Conservation (phyloP, 768 basidiomycete species). For the Agaricus bisporus region DNA sequence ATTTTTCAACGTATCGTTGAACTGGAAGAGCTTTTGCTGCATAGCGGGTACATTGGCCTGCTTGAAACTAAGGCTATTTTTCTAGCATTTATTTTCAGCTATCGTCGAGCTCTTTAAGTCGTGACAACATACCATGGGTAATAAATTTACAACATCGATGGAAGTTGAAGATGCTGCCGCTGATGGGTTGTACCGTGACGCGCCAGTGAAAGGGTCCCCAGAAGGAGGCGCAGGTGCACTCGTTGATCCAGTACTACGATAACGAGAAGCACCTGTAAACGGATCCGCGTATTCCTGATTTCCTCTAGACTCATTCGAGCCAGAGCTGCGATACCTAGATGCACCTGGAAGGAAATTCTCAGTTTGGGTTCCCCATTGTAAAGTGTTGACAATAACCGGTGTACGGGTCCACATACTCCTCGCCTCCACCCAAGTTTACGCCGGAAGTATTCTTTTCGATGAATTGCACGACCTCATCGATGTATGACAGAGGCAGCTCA, state of each 20-base stretch:
- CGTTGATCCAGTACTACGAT: conserved; percentile 36
- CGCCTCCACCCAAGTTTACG: conserved; percentile 59
- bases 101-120: not conserved
- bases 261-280: conserved; percentile 67
- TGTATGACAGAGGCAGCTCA: conserved; percentile 74
- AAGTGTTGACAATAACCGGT: conserved; percentile 50
- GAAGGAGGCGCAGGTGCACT: conserved; percentile 25
- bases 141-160: conserved; percentile 28
- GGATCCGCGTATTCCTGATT: conserved; percentile 51
- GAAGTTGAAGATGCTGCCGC: conserved; percentile 26
- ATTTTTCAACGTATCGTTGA: conserved; percentile 58
- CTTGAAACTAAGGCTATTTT: conserved; percentile 69
- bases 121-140: conserved; percentile 42
- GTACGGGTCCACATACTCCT: conserved; percentile 79
- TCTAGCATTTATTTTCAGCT: conserved; percentile 29
- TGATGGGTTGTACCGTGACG: conserved; percentile 46
- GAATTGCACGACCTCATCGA: conserved; percentile 88
- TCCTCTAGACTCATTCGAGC: conserved; percentile 22
- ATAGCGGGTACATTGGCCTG: conserved; percentile 77
- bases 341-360: conserved; percentile 34
- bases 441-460: conserved; percentile 90
- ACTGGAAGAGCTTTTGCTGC: conserved; percentile 71
- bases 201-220: conserved; percentile 65
- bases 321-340: conserved; percentile 52
- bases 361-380: not conserved